These are phyloP conservation scores for Alternaria sp. DNA, from an alignment of 2,329 filamentous ascomycete genomes.

Conservation along the genomic window DNA sequence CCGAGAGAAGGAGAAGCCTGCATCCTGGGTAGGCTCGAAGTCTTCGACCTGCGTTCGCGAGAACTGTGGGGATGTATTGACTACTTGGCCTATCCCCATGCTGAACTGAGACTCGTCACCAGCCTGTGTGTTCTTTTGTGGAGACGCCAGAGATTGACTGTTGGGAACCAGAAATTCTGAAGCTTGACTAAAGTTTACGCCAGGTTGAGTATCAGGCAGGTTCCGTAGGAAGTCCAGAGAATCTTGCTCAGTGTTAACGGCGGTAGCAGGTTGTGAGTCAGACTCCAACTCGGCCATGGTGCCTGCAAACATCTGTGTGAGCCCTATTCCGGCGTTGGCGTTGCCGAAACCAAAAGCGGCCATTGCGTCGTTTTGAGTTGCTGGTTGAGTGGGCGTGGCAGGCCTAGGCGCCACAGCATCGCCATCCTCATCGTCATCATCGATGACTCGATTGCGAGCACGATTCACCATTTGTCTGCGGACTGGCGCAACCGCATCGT, in stretches of 20 bases:
- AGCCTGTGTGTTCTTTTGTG: conserved; percentile 34
- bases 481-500: conserved; percentile 54
- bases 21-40: conserved; percentile 81
- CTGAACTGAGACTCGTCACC: conserved; percentile 34
- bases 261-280: conserved; percentile 45
- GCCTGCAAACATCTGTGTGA: conserved; percentile 90
- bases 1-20: conserved; percentile 72
- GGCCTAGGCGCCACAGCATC: conserved; percentile 27
- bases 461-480: conserved; percentile 62
- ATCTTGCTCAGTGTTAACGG: conserved; percentile 53
- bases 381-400: conserved; percentile 32
- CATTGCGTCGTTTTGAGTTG: conserved; percentile 42
- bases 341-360: conserved; percentile 53
- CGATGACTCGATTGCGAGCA: conserved; percentile 64
- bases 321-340: conserved; percentile 64
- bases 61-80: conserved; percentile 39
- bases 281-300: conserved; percentile 75
- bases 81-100: conserved; percentile 49
- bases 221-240: conserved; percentile 60
- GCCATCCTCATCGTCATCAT: conserved; percentile 64
- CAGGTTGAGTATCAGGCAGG: conserved; percentile 66
- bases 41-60: conserved; percentile 71
- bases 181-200: conserved; percentile 64
- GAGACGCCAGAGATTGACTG: conserved; percentile 57
- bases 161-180: conserved; percentile 66